Conservation (phyloP, 2,329 filamentous ascomycete species). For the Purpureocillium takamizusanense region DNA sequence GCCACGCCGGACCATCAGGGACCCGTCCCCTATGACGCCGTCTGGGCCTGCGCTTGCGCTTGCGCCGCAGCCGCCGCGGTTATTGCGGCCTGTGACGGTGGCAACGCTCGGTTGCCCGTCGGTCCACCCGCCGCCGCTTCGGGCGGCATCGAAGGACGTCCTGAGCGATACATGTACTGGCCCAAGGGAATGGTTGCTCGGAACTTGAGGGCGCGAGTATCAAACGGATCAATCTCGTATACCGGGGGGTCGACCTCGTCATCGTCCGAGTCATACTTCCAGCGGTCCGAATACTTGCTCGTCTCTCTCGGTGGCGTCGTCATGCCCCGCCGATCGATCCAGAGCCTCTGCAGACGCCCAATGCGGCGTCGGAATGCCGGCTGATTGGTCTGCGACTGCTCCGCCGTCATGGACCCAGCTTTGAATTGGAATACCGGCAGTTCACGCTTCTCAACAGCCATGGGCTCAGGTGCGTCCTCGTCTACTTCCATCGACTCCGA, state of each 20-base stretch:
- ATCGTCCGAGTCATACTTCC: slow-evolving; percentile 82
- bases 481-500: slow-evolving; percentile 50
- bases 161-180: slow-evolving; percentile 28
- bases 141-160: slow-evolving; percentile 23
- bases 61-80: slow-evolving; percentile 9
- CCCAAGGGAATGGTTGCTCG: slow-evolving; percentile 48
- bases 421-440: slow-evolving; percentile 36
- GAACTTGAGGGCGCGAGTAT: slow-evolving; percentile 50
- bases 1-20: neutral
- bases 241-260: slow-evolving; percentile 71
- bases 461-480: slow-evolving; percentile 34
- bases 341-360: slow-evolving; percentile 74
- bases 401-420: slow-evolving; percentile 26
- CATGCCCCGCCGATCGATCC: slow-evolving; percentile 77
- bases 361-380: slow-evolving; percentile 76
- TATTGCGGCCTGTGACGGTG: slow-evolving; percentile 12
- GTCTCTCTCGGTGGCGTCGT: slow-evolving; percentile 35
- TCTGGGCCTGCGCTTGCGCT: slow-evolving; percentile 10
- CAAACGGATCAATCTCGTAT: slow-evolving; percentile 68
- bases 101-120: slow-evolving; percentile 15
- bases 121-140: slow-evolving; percentile 15
- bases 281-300: slow-evolving; percentile 52
- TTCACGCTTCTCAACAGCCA: slow-evolving; percentile 24
- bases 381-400: slow-evolving; percentile 30
- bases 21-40: slow-evolving; percentile 12